Evolutionary conservation across 805 yeast species (phyloP).

Genomic region (Lipomyces anomalus): DNA sequence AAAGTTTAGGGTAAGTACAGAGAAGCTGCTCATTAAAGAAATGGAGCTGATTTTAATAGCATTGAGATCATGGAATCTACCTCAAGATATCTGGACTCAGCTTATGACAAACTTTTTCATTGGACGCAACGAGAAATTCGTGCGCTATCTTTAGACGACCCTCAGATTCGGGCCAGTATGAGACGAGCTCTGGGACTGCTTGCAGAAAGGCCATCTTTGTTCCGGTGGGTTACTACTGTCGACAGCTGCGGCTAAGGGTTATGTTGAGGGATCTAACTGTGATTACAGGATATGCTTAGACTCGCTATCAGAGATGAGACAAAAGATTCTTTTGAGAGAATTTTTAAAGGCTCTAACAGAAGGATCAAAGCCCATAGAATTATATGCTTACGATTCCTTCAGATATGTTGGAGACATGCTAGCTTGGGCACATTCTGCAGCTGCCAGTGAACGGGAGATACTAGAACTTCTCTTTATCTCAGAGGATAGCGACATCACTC

Average conservation of each 20-base stretch:
- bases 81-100: constrained; percentile 46
- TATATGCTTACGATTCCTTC: constrained; percentile 72
- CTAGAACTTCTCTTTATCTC: constrained; percentile 56
- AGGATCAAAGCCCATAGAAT: constrained; percentile 46
- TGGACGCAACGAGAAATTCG: constrained; percentile 34
- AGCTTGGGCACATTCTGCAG: constrained; percentile 79
- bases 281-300: constrained; percentile 53
- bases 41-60: too few species aligned
- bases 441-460: constrained; percentile 81
- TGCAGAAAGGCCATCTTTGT: constrained; percentile 37
- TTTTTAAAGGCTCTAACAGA: constrained; percentile 43
- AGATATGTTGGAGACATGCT: constrained; percentile 80
- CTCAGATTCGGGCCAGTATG: constrained; percentile 23
- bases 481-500: constrained; percentile 26
- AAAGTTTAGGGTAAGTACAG: constrained; percentile 26
- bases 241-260: too few species aligned
- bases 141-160: constrained; percentile 20
- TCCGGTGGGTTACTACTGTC: too few species aligned
- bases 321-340: constrained; percentile 58
- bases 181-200: constrained; percentile 28
- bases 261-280: too few species aligned
- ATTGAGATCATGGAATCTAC: constrained; percentile 55
- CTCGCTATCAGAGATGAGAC: constrained; percentile 63
- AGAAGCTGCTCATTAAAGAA: background rate
- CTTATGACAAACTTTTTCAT: constrained; percentile 50